Evolutionary conservation across 73 alveolate species (phyloP).

Genomic region (Symbiodinium pilosum): DNA sequence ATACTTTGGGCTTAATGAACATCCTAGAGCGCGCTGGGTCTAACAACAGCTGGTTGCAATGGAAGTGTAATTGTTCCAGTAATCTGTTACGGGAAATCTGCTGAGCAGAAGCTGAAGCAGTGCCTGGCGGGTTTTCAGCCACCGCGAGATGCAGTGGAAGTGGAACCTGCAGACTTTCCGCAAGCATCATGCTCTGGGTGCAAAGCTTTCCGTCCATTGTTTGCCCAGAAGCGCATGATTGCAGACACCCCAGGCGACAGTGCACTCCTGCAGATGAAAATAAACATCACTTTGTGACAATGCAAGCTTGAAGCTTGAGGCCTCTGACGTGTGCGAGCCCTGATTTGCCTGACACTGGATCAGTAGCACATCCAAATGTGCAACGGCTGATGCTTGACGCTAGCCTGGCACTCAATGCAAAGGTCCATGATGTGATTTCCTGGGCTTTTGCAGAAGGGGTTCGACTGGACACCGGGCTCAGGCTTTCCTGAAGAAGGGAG

Average conservation of each 20-base stretch:
- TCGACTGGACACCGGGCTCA: too few species aligned
- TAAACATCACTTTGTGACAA: too few species aligned
- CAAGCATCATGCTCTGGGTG: too few species aligned
- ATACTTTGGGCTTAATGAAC: too few species aligned
- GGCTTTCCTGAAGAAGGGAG: too few species aligned
- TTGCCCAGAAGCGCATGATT: constrained; percentile 96
- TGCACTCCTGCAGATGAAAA: constrained; percentile 96
- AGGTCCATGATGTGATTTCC: constrained; percentile 98
- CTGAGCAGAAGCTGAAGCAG: background rate
- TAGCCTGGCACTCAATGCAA: constrained; percentile 98
- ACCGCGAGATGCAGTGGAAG: constrained; percentile 98
- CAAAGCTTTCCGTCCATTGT: too few species aligned
- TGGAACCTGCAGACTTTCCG: constrained; percentile 97
- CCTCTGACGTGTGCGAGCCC: constrained; percentile 97
- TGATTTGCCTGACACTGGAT: constrained; percentile 96
- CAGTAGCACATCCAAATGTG: background rate
- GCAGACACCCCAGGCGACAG: constrained; percentile 99
- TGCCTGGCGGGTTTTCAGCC: constrained; percentile 98
- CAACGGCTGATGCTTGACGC: background rate
- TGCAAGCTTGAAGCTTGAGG: background rate
- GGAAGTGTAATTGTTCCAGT: too few species aligned
- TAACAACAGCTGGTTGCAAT: too few species aligned
- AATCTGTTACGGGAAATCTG: too few species aligned
- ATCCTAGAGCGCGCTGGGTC: too few species aligned
- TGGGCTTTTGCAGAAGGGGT: background rate